Evolutionary conservation across 2,329 filamentous ascomycete species (phyloP).

Genomic region (Aspergillus proliferans): DNA sequence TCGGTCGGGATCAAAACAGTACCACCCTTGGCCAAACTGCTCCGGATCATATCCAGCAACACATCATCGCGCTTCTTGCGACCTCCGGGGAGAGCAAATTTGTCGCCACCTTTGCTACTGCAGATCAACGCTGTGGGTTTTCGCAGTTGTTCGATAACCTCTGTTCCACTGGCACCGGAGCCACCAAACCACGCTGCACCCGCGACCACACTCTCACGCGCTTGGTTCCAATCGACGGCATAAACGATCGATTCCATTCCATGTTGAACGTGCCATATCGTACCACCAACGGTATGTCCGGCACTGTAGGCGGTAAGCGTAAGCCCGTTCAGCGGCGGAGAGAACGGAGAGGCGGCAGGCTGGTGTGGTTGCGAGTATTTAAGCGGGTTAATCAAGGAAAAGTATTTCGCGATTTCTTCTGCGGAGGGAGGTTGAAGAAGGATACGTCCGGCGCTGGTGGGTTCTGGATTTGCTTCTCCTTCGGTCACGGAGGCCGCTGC

Average conservation of each 20-base stretch:
- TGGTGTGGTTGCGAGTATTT: conserved; percentile 98
- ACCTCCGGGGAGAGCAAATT: conserved; percentile 63
- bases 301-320: conserved; percentile 96
- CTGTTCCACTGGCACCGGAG: conserved; percentile 69
- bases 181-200: conserved; percentile 91
- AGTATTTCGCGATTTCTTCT: conserved; percentile 89
- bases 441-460: conserved; percentile 36
- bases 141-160: conserved; percentile 87
- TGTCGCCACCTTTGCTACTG: conserved; percentile 74
- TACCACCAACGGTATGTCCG: conserved; percentile 90
- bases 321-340: conserved; percentile 79
- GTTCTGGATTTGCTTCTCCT: conserved; percentile 25
- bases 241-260: conserved; percentile 96
- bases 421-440: conserved; percentile 65
- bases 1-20: conserved; percentile 92
- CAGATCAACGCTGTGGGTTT: conserved; percentile 93
- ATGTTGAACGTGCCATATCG: conserved; percentile 98
- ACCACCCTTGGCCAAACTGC: conserved; percentile 73
- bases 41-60: conserved; percentile 72
- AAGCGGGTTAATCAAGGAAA: conserved; percentile 79
- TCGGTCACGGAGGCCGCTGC: conserved; percentile 24
- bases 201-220: conserved; percentile 88
- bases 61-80: conserved; percentile 78
- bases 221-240: conserved; percentile 96
- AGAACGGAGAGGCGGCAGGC: conserved; percentile 77